phyloP scores from a whole-genome alignment of 208 protist species.

The Wallacemonas sp. region DNA sequence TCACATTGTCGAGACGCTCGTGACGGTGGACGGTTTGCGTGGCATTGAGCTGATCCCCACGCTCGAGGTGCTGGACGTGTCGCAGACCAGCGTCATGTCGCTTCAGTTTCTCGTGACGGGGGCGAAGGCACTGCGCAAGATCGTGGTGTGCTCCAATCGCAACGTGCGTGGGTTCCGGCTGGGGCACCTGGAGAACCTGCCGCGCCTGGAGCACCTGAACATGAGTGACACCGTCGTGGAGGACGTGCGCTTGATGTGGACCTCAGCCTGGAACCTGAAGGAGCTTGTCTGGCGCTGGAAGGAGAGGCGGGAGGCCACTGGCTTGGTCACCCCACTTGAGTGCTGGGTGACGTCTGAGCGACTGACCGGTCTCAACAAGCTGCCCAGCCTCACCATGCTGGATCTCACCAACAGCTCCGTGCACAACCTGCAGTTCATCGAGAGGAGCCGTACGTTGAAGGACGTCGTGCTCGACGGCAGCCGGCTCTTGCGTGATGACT shows the following conservation, averaged over 20 bases:
- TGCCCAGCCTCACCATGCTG: slow-evolving; percentile 38
- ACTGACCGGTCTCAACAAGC: slow-evolving; percentile 28
- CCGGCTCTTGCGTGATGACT: slow-evolving; percentile 28
- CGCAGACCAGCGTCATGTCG: slow-evolving; percentile 70
- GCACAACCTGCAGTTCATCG: slow-evolving; percentile 47
- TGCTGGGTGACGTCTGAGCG: slow-evolving; percentile 55
- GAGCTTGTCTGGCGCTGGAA: slow-evolving; percentile 70
- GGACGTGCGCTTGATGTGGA: slow-evolving; percentile 47
- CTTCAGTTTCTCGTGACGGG: slow-evolving; percentile 60
- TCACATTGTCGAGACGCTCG: slow-evolving; percentile 57
- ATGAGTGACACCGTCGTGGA: slow-evolving; percentile 76
- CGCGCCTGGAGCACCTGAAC: slow-evolving; percentile 51
- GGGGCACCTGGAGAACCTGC: slow-evolving; percentile 46
- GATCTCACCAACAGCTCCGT: slow-evolving; percentile 55
- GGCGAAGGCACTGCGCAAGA: slow-evolving; percentile 32
- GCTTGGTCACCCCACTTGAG: slow-evolving; percentile 39
- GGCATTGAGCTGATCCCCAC: slow-evolving; percentile 56
- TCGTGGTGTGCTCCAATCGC: slow-evolving; percentile 54
- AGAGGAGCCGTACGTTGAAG: slow-evolving; percentile 27
- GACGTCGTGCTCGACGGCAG: slow-evolving; percentile 41
- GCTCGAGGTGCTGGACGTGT: slow-evolving; percentile 57
- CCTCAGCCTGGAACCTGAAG: slow-evolving; percentile 33
- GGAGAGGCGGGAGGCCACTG: slow-evolving; percentile 51
- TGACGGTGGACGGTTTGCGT: slow-evolving; percentile 64
- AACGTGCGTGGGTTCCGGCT: slow-evolving; percentile 58